Percentiles rank a stretch among this genome's conserved stretches.
Evolutionary conservation across 2,329 filamentous ascomycete genomes (phyloP).

Genomic region (Aspergillus unguis): DNA sequence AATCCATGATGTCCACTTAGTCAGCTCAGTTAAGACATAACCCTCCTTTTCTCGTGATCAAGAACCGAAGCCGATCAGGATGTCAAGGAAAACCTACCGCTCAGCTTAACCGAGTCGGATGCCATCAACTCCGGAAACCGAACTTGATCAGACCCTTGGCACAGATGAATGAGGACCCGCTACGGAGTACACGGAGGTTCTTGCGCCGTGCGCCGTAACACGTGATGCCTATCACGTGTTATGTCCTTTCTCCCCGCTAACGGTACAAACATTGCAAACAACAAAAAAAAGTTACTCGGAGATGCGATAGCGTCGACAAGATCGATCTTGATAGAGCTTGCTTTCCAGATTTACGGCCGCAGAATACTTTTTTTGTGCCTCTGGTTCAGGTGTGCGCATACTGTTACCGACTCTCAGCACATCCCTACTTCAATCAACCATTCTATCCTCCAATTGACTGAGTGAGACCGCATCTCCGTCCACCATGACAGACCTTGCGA

Average conservation of each 20-base stretch:
- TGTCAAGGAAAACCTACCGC: too few species aligned
- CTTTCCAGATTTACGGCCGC: neutral
- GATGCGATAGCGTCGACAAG: neutral
- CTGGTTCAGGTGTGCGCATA: neutral
- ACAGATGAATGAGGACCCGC: too few species aligned
- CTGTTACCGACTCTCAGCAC: neutral
- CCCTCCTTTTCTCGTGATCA: too few species aligned
- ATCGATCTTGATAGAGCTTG: neutral
- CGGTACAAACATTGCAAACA: constrained; percentile 16
- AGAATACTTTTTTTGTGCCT: neutral
- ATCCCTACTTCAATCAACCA: neutral
- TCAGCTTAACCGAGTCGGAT: too few species aligned
- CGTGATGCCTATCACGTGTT: neutral
- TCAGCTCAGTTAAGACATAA: too few species aligned
- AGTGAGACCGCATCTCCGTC: neutral
- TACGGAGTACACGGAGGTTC: too few species aligned
- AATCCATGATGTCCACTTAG: too few species aligned
- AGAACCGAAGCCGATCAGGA: too few species aligned
- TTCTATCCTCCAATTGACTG: neutral
- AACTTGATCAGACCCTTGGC: too few species aligned
- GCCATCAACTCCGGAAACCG: too few species aligned
- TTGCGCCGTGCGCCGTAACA: neutral
- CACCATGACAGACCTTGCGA: constrained; percentile 42
- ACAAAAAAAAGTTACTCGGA: constrained; percentile 18
- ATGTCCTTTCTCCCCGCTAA: neutral